These are phyloP conservation scores for Amanita pallidorosea DNA, from an alignment of 768 basidiomycete genomes.

Conservation along the genomic window DNA sequence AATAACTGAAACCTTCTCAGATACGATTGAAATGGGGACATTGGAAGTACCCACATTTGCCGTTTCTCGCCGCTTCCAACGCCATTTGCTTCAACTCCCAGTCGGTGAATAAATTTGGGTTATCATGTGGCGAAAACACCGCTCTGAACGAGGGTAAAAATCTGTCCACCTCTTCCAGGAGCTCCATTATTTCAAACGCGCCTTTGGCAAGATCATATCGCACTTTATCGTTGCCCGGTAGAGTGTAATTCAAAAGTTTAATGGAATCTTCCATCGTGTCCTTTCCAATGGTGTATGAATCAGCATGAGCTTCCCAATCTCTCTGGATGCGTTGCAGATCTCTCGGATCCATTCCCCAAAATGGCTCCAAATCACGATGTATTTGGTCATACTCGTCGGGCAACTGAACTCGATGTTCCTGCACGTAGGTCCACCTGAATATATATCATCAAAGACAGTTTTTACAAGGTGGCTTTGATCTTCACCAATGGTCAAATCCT, in stretches of 20 bases:
- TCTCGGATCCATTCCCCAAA: conserved; percentile 49
- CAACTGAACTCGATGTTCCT: conserved; percentile 56
- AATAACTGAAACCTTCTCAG: conserved; percentile 14
- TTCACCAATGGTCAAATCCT: conserved; percentile 83
- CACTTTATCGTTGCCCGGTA: conserved; percentile 13
- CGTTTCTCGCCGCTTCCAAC: conserved; percentile 23
- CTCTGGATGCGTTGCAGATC: conserved; percentile 24
- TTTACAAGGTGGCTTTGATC: not conserved
- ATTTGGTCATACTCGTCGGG: conserved; percentile 81
- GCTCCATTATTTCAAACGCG: conserved; percentile 22
- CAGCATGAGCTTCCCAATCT: conserved; percentile 25
- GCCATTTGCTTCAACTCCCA: conserved; percentile 23
- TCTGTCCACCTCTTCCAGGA: conserved; percentile 29
- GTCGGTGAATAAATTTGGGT: conserved; percentile 28
- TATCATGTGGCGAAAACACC: conserved; percentile 41
- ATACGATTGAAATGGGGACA: not conserved
- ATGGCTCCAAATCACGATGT: conserved; percentile 64
- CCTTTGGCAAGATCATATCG: conserved; percentile 16
- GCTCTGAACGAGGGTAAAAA: conserved; percentile 37
- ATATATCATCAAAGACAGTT: not conserved
- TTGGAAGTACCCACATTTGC: conserved; percentile 21
- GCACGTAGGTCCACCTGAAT: conserved; percentile 37
- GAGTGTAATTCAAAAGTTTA: conserved; percentile 18
- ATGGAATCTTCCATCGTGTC: conserved; percentile 15
- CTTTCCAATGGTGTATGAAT: conserved; percentile 31